phyloP scores from a whole-genome alignment of 2,329 filamentous ascomycete genomes.

The Didymella sp. region DNA sequence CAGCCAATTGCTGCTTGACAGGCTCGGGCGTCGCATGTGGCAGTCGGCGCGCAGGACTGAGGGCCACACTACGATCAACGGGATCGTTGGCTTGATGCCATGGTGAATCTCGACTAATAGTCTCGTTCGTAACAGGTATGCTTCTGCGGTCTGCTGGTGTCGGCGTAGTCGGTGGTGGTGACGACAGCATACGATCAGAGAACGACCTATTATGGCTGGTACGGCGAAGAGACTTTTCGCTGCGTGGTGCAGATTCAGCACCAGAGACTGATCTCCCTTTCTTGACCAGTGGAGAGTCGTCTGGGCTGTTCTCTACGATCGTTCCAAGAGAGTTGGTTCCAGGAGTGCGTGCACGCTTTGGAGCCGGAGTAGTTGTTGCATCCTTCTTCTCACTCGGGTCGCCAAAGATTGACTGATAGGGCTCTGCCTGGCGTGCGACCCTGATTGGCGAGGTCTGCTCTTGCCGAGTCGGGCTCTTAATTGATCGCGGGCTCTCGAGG shows the following conservation, averaged over 20 bases:
- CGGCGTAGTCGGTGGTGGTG: conserved; percentile 42
- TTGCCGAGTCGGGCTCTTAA: conserved; percentile 20
- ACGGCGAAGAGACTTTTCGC: conserved; percentile 51
- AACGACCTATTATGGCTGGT: conserved; percentile 42
- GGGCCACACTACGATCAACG: conserved; percentile 51
- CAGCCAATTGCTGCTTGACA: conserved; percentile 44
- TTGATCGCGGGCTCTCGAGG: conserved; percentile 20
- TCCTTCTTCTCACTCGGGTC: conserved; percentile 39
- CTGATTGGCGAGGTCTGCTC: conserved; percentile 23
- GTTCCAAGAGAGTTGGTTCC: conserved; percentile 54
- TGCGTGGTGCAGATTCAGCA: conserved; percentile 52
- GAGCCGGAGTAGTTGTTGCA: conserved; percentile 34
- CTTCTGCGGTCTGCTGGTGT: conserved; percentile 37
- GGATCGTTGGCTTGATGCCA: conserved; percentile 57
- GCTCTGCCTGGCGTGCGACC: conserved; percentile 26
- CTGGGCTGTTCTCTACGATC: conserved; percentile 60
- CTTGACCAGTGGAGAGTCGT: conserved; percentile 51
- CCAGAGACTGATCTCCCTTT: conserved; percentile 53
- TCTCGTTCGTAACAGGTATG: conserved; percentile 39
- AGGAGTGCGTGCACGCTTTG: conserved; percentile 38
- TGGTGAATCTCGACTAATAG: conserved; percentile 32
- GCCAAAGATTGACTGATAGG: conserved; percentile 45
- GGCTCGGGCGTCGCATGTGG: conserved; percentile 49
- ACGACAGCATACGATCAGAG: conserved; percentile 42
- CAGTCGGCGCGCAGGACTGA: conserved; percentile 45